Conservation (phyloP, 139 green algal genomes). For the Coelastrella sp. region DNA sequence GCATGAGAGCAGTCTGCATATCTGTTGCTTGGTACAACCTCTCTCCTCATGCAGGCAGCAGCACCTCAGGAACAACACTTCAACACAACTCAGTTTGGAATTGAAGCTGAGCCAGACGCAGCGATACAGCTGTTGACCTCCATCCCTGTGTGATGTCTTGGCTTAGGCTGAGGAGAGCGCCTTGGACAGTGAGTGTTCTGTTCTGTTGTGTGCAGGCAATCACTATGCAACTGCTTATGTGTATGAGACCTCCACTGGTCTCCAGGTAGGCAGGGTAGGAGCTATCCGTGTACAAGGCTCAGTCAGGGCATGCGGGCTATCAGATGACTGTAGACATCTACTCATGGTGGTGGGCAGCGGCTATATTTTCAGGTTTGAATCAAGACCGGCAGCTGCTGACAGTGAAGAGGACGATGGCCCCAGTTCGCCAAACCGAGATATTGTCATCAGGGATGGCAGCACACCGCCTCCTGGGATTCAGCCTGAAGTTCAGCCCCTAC, state of each 20-base stretch:
- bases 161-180: neutral
- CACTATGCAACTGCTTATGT: conserved; percentile 61
- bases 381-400: neutral
- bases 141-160: neutral
- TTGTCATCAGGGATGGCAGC: neutral
- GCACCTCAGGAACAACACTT: too few relatives aligned
- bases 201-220: conserved; percentile 64
- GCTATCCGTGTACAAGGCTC: conserved; percentile 60
- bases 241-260: conserved; percentile 56
- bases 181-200: too few relatives aligned
- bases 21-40: too few relatives aligned
- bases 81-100: too few relatives aligned
- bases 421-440: neutral
- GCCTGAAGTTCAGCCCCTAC: neutral
- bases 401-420: neutral
- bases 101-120: too few relatives aligned
- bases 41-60: too few relatives aligned
- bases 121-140: neutral
- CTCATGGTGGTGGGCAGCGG: conserved; percentile 68
- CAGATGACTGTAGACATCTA: conserved; percentile 71
- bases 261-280: conserved; percentile 46
- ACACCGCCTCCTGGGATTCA: neutral
- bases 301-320: conserved; percentile 66
- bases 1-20: too few relatives aligned
- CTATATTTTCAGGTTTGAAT: conserved; percentile 74